Conservation (phyloP, 176 grass and related monocot genomes). For the Aegilops longissima region DNA sequence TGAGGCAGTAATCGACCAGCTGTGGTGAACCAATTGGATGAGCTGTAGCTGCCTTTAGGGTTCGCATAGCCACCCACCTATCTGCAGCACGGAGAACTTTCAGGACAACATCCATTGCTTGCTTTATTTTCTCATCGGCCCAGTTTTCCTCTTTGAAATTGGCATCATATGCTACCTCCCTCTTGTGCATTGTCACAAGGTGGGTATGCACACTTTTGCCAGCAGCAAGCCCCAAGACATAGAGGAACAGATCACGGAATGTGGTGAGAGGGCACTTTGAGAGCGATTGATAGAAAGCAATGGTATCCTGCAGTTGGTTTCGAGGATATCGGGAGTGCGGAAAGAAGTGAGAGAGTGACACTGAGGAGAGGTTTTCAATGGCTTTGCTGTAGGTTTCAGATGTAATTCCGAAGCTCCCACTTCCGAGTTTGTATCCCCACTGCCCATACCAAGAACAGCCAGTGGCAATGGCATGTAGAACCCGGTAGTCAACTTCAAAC, state of each 20-base stretch:
- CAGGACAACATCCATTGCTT: constrained; percentile 34
- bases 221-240: constrained; percentile 30
- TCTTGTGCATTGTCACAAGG: constrained; percentile 1
- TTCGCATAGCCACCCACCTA: constrained; percentile 50
- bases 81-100: constrained; percentile 62
- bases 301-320: constrained; percentile 48
- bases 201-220: constrained; percentile 1
- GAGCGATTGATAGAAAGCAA: constrained; percentile 58
- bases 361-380: constrained; percentile 40
- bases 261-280: constrained; percentile 40
- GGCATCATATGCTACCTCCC: constrained; percentile 6
- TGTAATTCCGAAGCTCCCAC: constrained; percentile 68
- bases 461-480: constrained; percentile 48
- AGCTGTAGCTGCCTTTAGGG: constrained; percentile 45
- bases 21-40: constrained; percentile 33
- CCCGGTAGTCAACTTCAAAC: constrained; percentile 46
- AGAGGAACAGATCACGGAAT: constrained; percentile 58
- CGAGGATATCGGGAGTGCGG: constrained; percentile 28
- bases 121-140: constrained; percentile 41
- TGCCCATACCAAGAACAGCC: constrained; percentile 66
- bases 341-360: constrained; percentile 48
- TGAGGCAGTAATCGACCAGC: constrained; percentile 57
- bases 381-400: constrained; percentile 47
- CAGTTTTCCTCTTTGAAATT: constrained; percentile 27
- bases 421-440: constrained; percentile 73